A percentile compares a stretch with the other conserved stretches of the same genome.
These are phyloP conservation scores for Xylaria digitata DNA, from an alignment of 2,329 filamentous ascomycete species.

Conservation along the genomic window DNA sequence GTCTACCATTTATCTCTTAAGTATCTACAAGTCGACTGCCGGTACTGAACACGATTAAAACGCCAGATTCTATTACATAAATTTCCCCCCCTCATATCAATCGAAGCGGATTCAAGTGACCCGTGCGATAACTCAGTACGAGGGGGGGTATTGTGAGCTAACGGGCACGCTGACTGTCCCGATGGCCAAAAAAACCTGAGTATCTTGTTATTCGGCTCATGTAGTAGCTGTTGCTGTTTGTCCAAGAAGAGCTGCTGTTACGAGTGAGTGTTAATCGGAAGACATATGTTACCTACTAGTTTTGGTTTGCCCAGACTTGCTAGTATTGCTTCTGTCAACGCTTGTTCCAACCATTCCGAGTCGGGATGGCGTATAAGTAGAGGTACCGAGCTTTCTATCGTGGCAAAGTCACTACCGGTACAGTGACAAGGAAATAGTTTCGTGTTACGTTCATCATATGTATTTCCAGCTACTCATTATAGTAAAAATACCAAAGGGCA, in stretches of 20 bases:
- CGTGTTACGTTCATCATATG: not conserved
- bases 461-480: conserved; percentile 5
- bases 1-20: not conserved
- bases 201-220: not conserved
- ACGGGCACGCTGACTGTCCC: not conserved
- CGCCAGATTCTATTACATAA: not conserved
- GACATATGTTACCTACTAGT: not conserved
- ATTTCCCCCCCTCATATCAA: not conserved
- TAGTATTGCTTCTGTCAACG: conserved; percentile 3
- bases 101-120: not conserved
- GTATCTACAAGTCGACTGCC: not conserved
- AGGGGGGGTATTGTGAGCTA: not conserved
- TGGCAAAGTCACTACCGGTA: conserved; percentile 15
- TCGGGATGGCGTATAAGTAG: conserved; percentile 18
- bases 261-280: not conserved
- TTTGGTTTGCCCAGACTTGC: not conserved
- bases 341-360: not conserved
- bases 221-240: conserved; percentile 4
- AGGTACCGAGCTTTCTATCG: conserved; percentile 17
- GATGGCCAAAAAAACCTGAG: not conserved
- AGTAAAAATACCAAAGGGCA: conserved; percentile 19
- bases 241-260: not conserved
- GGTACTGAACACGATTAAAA: not conserved
- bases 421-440: conserved; percentile 5
- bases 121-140: not conserved